Base-by-base conservation (phyloP, 148 eudicot species). In the Persicaria maculosa region DNA sequence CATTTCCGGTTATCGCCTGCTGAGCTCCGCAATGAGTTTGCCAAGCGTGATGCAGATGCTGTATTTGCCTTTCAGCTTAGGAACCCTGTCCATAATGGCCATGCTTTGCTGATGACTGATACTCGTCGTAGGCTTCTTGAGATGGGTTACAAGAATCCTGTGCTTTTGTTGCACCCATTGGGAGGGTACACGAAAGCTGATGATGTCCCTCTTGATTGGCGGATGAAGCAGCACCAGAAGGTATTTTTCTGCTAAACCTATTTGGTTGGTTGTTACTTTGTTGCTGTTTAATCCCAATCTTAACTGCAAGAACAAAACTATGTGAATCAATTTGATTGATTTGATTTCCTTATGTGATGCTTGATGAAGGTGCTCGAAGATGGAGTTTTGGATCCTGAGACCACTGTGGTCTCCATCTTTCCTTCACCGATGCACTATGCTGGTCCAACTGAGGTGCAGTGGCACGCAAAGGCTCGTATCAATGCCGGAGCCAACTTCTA, bases 381-480 rank as follows among this genome's bases (percentile, higher is more conserved):
- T 47, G 94, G 98, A 15, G 92, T 91, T 48, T 83, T 93, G 50
- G 97, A 93, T 81, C 97, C 97, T 11, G 98, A 93, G 79, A 93
- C 93, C 3, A 93, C 98, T 44, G 97, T 93, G 43, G 97, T 93
- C 22, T 91, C 97, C 50, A 93, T 93, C 80, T 93, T 93, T 76
- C 98, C 98, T 31, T 93, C 98, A 44, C 97, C 98, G 0, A 93
- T 93, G 98, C 98, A 89, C 83, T 93, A 91, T 80, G 98, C 98
- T 45, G 98, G 98, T 50, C 97, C 98, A 16, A 93, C 98, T 47
- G 98, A 93, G 84, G 98, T 93, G 45, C 97, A 93, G 77, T 93
- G 98, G 97, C 98, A 93, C 67, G 98, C 98, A 50, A 93, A 93
- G 84, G 97, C 98, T 72, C 91, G 98, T 57, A 93, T 93, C 16